phyloP scores from a whole-genome alignment of 768 basidiomycete species.

The Cytidiella melzeri region DNA sequence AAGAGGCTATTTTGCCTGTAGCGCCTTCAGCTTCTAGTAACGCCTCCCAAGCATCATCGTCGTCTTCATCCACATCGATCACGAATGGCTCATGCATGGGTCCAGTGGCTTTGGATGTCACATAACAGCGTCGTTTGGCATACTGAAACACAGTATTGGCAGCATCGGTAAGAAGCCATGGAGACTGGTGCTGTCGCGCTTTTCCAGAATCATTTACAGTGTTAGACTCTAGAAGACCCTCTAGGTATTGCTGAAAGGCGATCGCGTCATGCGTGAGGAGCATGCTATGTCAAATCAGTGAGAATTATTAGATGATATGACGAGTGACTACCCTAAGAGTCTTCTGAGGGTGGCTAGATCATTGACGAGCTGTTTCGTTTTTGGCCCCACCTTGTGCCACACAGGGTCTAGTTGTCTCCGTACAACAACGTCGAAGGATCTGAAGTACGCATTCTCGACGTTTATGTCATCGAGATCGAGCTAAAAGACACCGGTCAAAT shows the following conservation, averaged over 20 bases:
- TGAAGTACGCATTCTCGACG: constrained; percentile 90
- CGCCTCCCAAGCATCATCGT: constrained; percentile 70
- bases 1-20: constrained; percentile 4
- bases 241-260: constrained; percentile 86
- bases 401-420: constrained; percentile 86
- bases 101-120: constrained; percentile 30
- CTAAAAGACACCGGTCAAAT: constrained; percentile 35
- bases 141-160: constrained; percentile 80
- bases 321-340: constrained; percentile 73
- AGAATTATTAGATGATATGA: no score
- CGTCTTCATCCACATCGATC: constrained; percentile 42
- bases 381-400: constrained; percentile 95
- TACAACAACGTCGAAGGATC: constrained; percentile 85
- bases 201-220: constrained; percentile 43
- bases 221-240: constrained; percentile 72
- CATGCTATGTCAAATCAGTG: constrained; percentile 56
- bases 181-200: constrained; percentile 62
- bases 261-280: constrained; percentile 87
- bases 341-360: constrained; percentile 83
- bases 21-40: constrained; percentile 56
- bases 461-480: constrained; percentile 91
- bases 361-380: constrained; percentile 84
- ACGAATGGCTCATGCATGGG: constrained; percentile 16
- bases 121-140: constrained; percentile 80
- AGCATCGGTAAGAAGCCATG: constrained; percentile 90